Percentiles rank a stretch among this genome's conserved stretches.
These are phyloP conservation scores for Chara braunii DNA, from an alignment of 139 green algal genomes.

Conservation along the genomic window DNA sequence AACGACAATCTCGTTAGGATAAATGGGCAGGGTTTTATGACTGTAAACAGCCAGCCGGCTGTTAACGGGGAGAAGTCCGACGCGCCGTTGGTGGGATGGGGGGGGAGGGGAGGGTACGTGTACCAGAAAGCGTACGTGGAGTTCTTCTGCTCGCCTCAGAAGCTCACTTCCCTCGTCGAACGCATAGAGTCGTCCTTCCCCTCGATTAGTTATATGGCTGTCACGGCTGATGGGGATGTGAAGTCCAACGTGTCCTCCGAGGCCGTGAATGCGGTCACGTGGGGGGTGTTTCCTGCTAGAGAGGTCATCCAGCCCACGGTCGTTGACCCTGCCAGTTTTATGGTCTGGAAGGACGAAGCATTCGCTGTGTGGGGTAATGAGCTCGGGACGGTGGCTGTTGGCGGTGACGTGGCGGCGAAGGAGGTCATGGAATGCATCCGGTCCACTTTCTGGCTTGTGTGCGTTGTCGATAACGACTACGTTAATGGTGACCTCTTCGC, in stretches of 20 bases:
- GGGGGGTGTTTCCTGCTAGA: slow-evolving; percentile 72
- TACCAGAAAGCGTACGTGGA: slow-evolving; percentile 84
- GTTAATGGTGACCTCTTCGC: slow-evolving; percentile 60
- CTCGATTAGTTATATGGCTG: slow-evolving; percentile 63
- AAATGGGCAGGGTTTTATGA: slow-evolving; percentile 55
- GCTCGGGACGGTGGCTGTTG: slow-evolving; percentile 62
- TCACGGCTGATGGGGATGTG: slow-evolving; percentile 52
- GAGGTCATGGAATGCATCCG: slow-evolving; percentile 55
- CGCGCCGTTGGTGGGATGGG: slow-evolving; percentile 59
- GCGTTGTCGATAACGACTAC: slow-evolving; percentile 74
- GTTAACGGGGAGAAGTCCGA: slow-evolving; percentile 55
- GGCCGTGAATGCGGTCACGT: slow-evolving; percentile 63
- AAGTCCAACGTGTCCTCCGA: slow-evolving; percentile 45
- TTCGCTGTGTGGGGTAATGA: slow-evolving; percentile 70
- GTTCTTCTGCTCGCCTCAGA: slow-evolving; percentile 64
- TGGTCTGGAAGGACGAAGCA: slow-evolving; percentile 76
- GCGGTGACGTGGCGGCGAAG: slow-evolving; percentile 47
- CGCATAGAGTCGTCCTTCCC: slow-evolving; percentile 34
- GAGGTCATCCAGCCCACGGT: slow-evolving; percentile 79
- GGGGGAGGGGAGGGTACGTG: slow-evolving; percentile 58
- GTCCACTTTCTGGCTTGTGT: slow-evolving; percentile 54
- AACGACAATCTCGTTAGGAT: slow-evolving; percentile 44
- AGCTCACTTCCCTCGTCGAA: neutral
- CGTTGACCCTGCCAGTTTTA: slow-evolving; percentile 61
- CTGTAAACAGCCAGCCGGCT: slow-evolving; percentile 67